Conservation (phyloP, 192 early-diverging fungal species). For the Coemansia umbellata region DNA sequence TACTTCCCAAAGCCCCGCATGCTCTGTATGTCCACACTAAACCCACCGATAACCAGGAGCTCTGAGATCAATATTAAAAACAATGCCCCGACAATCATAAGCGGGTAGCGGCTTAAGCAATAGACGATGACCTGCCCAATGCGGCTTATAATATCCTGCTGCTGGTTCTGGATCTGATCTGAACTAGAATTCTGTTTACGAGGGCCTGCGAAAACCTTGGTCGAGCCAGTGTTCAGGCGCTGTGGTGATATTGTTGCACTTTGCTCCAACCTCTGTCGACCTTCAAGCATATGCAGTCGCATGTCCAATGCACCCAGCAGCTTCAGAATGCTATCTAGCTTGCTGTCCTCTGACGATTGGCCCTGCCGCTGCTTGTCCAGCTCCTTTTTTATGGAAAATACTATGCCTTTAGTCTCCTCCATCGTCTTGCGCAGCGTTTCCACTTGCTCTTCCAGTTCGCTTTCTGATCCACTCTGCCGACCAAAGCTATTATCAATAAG, state of each 20-base stretch:
- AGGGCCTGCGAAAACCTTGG: constrained; percentile 18
- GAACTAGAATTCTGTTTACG: background rate
- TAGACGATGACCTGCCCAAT: constrained; percentile 22
- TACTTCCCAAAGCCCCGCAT: constrained; percentile 18
- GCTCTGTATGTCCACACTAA: constrained; percentile 9
- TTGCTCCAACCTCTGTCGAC: constrained; percentile 23
- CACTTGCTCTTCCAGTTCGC: constrained; percentile 34
- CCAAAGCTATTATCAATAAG: background rate
- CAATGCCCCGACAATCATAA: constrained; percentile 39
- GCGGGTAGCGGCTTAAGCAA: constrained; percentile 35
- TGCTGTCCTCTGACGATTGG: constrained; percentile 16
- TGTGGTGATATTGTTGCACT: background rate
- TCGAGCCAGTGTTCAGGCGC: constrained; percentile 29
- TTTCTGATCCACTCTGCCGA: background rate
- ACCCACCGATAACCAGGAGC: constrained; percentile 35
- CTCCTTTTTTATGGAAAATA: constrained; percentile 31
- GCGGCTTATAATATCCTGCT: constrained; percentile 22
- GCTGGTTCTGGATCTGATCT: background rate
- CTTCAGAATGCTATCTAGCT: constrained; percentile 36
- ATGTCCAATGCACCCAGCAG: constrained; percentile 44
- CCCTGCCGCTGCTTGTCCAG: constrained; percentile 24
- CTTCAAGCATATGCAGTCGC: constrained; percentile 46
- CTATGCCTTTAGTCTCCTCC: constrained; percentile 41
- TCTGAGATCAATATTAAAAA: constrained; percentile 36
- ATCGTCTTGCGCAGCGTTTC: constrained; percentile 41